phyloP scores from a whole-genome alignment of 208 protist species.

The Herpetomonas samuelpessoai region DNA sequence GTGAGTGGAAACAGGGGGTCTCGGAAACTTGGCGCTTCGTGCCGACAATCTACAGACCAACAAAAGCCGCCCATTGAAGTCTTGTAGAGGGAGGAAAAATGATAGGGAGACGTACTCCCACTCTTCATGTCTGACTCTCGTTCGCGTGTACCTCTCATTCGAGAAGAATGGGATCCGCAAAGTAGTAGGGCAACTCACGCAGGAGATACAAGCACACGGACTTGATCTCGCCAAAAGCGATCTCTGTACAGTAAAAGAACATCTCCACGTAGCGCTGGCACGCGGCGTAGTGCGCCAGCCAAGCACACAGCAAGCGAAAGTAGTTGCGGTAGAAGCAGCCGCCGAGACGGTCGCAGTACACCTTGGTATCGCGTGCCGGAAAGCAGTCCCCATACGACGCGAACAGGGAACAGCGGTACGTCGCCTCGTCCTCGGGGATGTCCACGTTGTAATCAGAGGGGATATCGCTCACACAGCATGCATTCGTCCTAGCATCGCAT shows the following conservation, averaged over 20 bases:
- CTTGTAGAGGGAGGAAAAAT: too few relatives aligned
- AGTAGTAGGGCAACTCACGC: conserved; percentile 67
- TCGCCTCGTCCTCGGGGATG: conserved; percentile 5
- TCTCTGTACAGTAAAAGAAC: conserved; percentile 78
- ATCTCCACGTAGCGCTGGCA: conserved; percentile 81
- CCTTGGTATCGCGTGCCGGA: conserved; percentile 35
- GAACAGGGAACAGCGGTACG: conserved; percentile 24
- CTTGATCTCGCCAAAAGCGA: conserved; percentile 76
- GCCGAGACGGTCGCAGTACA: conserved; percentile 58
- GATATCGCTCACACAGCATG: background rate
- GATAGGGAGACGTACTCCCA: too few relatives aligned
- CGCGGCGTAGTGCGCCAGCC: conserved; percentile 77
- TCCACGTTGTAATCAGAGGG: background rate
- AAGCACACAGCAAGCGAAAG: conserved; percentile 81
- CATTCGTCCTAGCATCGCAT: too few relatives aligned
- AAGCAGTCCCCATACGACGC: conserved; percentile 50
- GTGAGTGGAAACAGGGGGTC: too few relatives aligned
- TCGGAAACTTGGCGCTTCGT: too few relatives aligned
- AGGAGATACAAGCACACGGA: conserved; percentile 64
- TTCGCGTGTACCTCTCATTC: too few relatives aligned
- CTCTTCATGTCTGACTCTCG: too few relatives aligned
- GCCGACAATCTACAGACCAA: too few relatives aligned
- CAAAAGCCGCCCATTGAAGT: too few relatives aligned
- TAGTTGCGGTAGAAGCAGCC: conserved; percentile 82
- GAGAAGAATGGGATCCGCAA: conserved; percentile 25